Evolutionary conservation across 257 asterid species (phyloP), one percentile per base, ranked within the genome.

Genomic region (Solanum pimpinellifolium): DNA sequence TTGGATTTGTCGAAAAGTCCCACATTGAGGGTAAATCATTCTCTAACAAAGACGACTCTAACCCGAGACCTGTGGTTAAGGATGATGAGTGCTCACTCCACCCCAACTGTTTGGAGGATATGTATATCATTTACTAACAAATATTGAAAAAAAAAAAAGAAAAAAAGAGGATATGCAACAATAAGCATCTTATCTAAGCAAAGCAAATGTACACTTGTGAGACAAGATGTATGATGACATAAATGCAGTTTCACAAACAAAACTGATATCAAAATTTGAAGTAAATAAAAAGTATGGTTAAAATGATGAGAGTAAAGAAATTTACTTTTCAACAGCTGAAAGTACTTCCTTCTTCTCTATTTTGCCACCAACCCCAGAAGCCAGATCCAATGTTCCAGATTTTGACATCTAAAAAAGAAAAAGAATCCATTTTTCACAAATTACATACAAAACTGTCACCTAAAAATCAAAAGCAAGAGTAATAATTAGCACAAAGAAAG

Each of bases 371-470:
- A 85, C 83, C 21, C 83, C 87, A 85, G 83, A 72, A 27, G 59
- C 87, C 83, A 85, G 83, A 85, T 85, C 83, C 42, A 85, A 73
- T 68, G 83, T 37, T 33, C 87, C 87, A 85, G 87, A 20, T 72
- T 85, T 85, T 72, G 87, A 72, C 87, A 85, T 85, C 83, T 84
- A 20, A 14, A 8, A 65, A 6, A 68, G 7, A 59, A 3, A 16
- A 83, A 83, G 25, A 25, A n/a, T 46, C 35, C 83, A n/a, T 78
- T 56, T 23, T 25, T 78, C 41, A 14, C 9, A 78, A 78, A 31
- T 76, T n/a, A 76, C 37, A 75, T 41, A 23, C 11, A 69, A 69
- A 69, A 29, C 2, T 69, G 15, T 69, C 75, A 8, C 33, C 35
- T 18, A 6, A 69, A 69, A 27, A 20, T 68, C 12, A 70, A 29